Base-by-base conservation (phyloP, 495 filamentous ascomycete species). In the Ramalina peruviana region DNA sequence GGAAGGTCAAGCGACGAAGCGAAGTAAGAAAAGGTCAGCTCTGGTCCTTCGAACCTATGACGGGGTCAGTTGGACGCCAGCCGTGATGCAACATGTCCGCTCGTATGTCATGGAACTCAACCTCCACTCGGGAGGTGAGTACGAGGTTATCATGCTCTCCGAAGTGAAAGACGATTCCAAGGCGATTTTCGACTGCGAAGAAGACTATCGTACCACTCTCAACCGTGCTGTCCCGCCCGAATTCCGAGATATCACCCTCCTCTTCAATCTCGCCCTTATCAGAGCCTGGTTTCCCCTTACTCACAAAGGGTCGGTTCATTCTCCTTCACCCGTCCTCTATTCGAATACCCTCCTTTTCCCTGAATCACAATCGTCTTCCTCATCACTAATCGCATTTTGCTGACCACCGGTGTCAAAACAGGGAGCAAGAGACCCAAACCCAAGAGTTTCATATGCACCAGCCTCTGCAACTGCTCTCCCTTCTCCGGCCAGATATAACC, bases 131-230 rank as follows among this genome's bases (percentile, higher is more conserved):
- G 85, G 86, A 2, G 84, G 79, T 13, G 80, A 86, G 64, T 89
- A 86, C 60, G 70, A 82, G 53, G 74, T 92, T 30, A 83, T 82
- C 55, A 65, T 92, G 3, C 72, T 89, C 46, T 73, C 89, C 23
- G 80, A 92, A 43, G 74, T 86, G 51, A 85, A 80, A 53, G 76
- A 86, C 48, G 49, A 64, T 42, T 57, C 63, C 26, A 58, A 76
- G 42, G 62, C 70, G 4, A 81, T 86, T 47, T 80, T 72, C 64
- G 66, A 69, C 9, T 67, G 76, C 57, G 58, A 66, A 17, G 63
- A 67, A 19, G 65, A 68, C 1, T 81, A 87, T 55, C 59, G 72
- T 9, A 55, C 72, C n/a, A 65, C 74, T 0, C 58, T 85, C 30
- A 59, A 71, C 23, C 62, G 65, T 11, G 63, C 69, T 47, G 73